A percentile compares a stretch with the other conserved stretches of the same genome.
Evolutionary conservation across 2,329 filamentous ascomycete species (phyloP).

Genomic region (Colletotrichum lindemuthianum): DNA sequence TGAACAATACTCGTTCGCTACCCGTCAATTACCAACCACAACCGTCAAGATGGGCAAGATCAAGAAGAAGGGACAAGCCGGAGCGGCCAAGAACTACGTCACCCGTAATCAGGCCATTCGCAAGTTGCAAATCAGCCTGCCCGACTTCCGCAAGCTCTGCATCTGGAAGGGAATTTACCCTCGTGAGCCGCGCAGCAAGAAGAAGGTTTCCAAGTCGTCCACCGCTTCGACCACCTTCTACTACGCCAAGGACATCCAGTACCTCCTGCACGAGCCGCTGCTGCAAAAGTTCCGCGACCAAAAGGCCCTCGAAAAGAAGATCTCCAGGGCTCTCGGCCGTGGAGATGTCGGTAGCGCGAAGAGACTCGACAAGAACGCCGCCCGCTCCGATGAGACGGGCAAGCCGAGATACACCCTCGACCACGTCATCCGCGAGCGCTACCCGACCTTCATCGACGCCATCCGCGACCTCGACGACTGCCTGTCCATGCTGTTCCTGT

Average conservation of each 20-base stretch:
- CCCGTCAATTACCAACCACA: conserved; percentile 37
- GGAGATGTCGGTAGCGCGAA: conserved; percentile 91
- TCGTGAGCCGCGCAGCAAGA: conserved; percentile 94
- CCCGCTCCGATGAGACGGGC: conserved; percentile 88
- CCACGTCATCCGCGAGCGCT: conserved; percentile 97
- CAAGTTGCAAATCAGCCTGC: conserved; percentile 96
- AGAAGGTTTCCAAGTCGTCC: conserved; percentile 92
- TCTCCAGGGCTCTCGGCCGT: conserved; percentile 88
- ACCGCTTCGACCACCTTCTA: conserved; percentile 93
- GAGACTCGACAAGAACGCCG: conserved; percentile 86
- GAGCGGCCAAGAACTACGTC: conserved; percentile 97
- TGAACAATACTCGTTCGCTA: conserved; percentile 30
- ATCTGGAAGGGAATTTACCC: conserved; percentile 99
- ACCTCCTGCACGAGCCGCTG: conserved; percentile 95
- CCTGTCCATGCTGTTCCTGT: conserved; percentile 95
- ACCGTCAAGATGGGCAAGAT: conserved; percentile 71
- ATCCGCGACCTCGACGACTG: conserved; percentile 96
- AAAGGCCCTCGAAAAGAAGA: conserved; percentile 97
- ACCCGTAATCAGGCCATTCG: conserved; percentile 96
- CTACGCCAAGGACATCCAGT: conserved; percentile 95
- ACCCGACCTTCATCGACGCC: conserved; percentile 95
- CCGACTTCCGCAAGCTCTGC: conserved; percentile 97
- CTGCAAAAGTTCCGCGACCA: conserved; percentile 96
- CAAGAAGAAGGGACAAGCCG: conserved; percentile 93
- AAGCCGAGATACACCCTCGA: conserved; percentile 92